Conservation (phyloP, 1,139 yeast genomes). For the Pichia kudriavzevii region DNA sequence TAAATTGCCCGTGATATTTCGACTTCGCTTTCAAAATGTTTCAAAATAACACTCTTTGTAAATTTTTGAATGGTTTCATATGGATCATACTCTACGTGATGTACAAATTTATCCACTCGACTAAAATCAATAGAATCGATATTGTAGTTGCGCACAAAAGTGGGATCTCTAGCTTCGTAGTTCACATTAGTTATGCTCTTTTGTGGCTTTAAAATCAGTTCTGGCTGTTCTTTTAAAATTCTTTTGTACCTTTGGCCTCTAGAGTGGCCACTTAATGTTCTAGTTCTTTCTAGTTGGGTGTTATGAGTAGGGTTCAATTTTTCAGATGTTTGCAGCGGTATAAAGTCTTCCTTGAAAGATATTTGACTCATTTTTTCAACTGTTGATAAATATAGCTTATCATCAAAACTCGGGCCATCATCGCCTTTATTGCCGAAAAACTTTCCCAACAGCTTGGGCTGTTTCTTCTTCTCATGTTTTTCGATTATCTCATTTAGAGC, state of each 20-base stretch:
- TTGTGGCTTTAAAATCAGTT: slow-evolving; percentile 62
- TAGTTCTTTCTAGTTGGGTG: slow-evolving; percentile 62
- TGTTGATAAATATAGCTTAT: slow-evolving; percentile 23
- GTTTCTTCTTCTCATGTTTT: slow-evolving; percentile 39
- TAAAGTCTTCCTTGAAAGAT: slow-evolving; percentile 1
- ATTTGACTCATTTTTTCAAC: slow-evolving; percentile 14
- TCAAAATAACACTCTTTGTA: slow-evolving; percentile 37
- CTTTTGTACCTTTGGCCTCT: slow-evolving; percentile 61
- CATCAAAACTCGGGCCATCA: slow-evolving; percentile 23
- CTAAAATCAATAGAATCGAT: slow-evolving; percentile 21
- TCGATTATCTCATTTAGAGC: slow-evolving; percentile 36
- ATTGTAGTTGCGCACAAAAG: slow-evolving; percentile 4
- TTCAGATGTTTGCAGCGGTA: neutral
- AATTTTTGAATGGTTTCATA: slow-evolving; percentile 37
- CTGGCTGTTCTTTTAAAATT: slow-evolving; percentile 60
- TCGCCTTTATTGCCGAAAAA: slow-evolving; percentile 32
- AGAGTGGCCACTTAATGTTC: slow-evolving; percentile 63
- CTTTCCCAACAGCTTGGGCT: slow-evolving; percentile 35
- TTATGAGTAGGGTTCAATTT: neutral
- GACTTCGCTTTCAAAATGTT: slow-evolving; percentile 36
- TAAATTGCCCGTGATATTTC: slow-evolving; percentile 58
- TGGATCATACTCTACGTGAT: slow-evolving; percentile 21
- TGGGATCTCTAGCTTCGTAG: slow-evolving; percentile 34
- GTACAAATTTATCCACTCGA: slow-evolving; percentile 24
- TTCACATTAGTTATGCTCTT: slow-evolving; percentile 48